Base-by-base conservation (phyloP, 75 land plant genomes). In the Picea sitchensis region DNA sequence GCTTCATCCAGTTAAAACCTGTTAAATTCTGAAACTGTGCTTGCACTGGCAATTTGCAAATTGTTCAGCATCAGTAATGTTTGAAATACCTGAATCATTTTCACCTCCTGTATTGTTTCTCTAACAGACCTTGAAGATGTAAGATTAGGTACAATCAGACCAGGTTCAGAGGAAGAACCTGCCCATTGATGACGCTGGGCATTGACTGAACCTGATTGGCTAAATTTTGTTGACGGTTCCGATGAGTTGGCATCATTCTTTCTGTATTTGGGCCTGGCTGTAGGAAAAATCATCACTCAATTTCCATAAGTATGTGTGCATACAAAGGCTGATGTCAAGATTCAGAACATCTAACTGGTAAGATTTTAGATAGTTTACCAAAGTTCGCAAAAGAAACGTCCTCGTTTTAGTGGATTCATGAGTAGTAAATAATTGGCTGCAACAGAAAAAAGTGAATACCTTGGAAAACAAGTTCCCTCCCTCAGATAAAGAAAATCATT, bases 401-500 rank as follows among this genome's bases (percentile, higher is more conserved):
- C 26, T 34, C 14, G 36, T 18, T 67, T 2, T 65, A 12, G 18
- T 67, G 17, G 15, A 34, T 8, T 67, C 13, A 17, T 67, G 8
- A 17, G 44, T 15, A 67, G 20, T 17, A 34, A 65, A 65, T 34
- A 32, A 32, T 13, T 65, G 17, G 36, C 69, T 65, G 38, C 17
- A 32, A 41, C 69, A 65, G 41, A 32, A 65, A 67, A 30, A 30
- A 81, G 51, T 30, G 18, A 63, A 84, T 90, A 96, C 98, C 88
- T 96, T 83, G 98, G 98, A 76, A 96, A 78, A 67, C 87, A 79
- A 18, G 96, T 84, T 9, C 98, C 98, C 73, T 94, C 98, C 14
- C 88, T 81, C 47, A 94, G 82, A 76, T 96, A 89, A 31, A 96
- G 93, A 84, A 84, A 82, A 80, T 96, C 98, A 76, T 91, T 96